Evolutionary conservation across 768 basidiomycete genomes (phyloP).

Genomic region (Psilocybe cubensis): DNA sequence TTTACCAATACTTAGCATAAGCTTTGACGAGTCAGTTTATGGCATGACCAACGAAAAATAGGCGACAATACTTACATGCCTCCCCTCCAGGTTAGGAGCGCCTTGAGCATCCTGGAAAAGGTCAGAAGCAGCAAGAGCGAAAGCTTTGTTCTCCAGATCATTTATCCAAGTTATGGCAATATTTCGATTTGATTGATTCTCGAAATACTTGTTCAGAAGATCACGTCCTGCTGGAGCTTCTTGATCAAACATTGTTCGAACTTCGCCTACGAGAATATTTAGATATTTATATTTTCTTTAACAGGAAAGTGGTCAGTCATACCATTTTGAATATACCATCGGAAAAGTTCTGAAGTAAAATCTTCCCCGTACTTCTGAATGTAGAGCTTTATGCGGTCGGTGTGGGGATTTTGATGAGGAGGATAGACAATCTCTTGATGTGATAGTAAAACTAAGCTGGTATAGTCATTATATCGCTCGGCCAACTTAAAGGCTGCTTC

Average conservation of each 20-base stretch:
- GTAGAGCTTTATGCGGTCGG: slow-evolving; percentile 66
- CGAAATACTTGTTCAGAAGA: slow-evolving; percentile 54
- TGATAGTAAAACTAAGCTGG: slow-evolving; percentile 83
- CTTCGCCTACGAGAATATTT: slow-evolving; percentile 57
- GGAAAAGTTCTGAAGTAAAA: slow-evolving; percentile 89
- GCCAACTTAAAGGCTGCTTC: slow-evolving; percentile 81
- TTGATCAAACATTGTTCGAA: slow-evolving; percentile 81
- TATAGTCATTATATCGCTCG: slow-evolving; percentile 86
- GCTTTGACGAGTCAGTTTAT: slow-evolving; percentile 43
- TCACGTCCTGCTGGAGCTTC: slow-evolving; percentile 63
- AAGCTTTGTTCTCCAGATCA: slow-evolving; percentile 72
- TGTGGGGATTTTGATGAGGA: slow-evolving; percentile 66
- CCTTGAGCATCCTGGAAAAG: slow-evolving; percentile 64
- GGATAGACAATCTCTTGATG: slow-evolving; percentile 67
- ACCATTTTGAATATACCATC: slow-evolving; percentile 94
- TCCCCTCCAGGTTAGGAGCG: slow-evolving; percentile 63
- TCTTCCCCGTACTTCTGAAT: slow-evolving; percentile 78
- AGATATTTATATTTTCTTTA: not conserved
- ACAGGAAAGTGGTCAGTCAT: slow-evolving; percentile 16
- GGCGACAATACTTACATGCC: slow-evolving; percentile 62
- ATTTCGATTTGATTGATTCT: slow-evolving; percentile 64
- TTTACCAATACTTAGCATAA: slow-evolving; percentile 92
- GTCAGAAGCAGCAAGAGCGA: slow-evolving; percentile 63
- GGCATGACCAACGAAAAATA: not conserved
- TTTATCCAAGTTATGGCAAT: slow-evolving; percentile 85